Percentiles rank a stretch among this genome's conserved stretches.
Evolutionary conservation across 2,329 filamentous ascomycete genomes (phyloP).

Genomic region (Albophoma yamanashiensis): DNA sequence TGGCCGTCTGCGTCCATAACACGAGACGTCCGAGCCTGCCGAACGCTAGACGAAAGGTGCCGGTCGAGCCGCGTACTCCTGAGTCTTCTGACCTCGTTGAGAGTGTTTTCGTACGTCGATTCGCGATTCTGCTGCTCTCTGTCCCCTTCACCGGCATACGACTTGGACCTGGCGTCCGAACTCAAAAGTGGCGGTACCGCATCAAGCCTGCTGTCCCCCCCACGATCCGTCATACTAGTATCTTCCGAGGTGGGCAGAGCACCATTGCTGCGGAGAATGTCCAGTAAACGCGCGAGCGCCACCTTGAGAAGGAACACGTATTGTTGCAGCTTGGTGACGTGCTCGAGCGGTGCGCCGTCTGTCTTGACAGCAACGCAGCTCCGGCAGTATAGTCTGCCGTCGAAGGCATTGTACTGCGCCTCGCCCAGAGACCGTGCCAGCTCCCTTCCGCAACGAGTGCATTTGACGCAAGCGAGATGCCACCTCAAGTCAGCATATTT

Average conservation of each 20-base stretch:
- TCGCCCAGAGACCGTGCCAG: slow-evolving; percentile 58
- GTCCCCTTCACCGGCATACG: slow-evolving; percentile 48
- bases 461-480: slow-evolving; percentile 75
- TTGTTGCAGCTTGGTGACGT: slow-evolving; percentile 79
- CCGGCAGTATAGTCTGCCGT: slow-evolving; percentile 61
- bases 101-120: slow-evolving; percentile 86
- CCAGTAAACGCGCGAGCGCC: slow-evolving; percentile 77
- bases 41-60: slow-evolving; percentile 84
- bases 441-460: slow-evolving; percentile 53
- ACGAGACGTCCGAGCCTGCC: slow-evolving; percentile 78
- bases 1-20: slow-evolving; percentile 60
- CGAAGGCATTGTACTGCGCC: slow-evolving; percentile 58
- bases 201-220: slow-evolving; percentile 3
- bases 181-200: slow-evolving; percentile 32
- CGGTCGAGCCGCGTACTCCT: slow-evolving; percentile 91
- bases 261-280: slow-evolving; percentile 75
- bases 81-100: slow-evolving; percentile 86
- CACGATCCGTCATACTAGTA: slow-evolving; percentile 33
- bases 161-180: slow-evolving; percentile 63
- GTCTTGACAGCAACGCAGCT: slow-evolving; percentile 50
- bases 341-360: slow-evolving; percentile 50
- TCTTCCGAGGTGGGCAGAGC: slow-evolving; percentile 63
- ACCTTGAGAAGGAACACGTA: slow-evolving; percentile 90
- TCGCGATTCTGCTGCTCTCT: slow-evolving; percentile 43
- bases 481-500: slow-evolving; percentile 66